A percentile compares a stretch with the other conserved stretches of the same genome.
These are phyloP conservation scores for Asclepias syriaca DNA, from an alignment of 257 asterid species.

Conservation along the genomic window DNA sequence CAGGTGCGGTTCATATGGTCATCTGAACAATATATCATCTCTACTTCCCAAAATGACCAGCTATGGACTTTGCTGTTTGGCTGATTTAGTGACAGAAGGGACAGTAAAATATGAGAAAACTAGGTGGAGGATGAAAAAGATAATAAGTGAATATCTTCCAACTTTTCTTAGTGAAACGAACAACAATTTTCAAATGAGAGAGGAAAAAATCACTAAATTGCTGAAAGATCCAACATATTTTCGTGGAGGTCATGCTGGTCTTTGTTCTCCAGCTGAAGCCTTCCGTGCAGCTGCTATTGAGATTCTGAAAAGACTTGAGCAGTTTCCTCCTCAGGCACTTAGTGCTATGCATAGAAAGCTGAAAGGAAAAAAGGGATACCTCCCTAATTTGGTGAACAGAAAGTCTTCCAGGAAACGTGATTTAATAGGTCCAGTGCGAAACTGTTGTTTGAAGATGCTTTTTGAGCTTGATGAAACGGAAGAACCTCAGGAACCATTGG, in stretches of 20 bases:
- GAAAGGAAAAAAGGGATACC: constrained; percentile 35
- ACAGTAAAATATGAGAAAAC: constrained; percentile 43
- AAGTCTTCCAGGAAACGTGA: constrained; percentile 20
- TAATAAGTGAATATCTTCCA: constrained; percentile 43
- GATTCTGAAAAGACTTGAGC: constrained; percentile 50
- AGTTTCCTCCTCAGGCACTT: constrained; percentile 37
- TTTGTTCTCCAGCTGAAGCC: constrained; percentile 27
- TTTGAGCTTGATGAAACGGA: constrained; percentile 32
- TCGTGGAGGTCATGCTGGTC: constrained; percentile 15
- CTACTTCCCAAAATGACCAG: constrained; percentile 62
- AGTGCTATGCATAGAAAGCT: constrained; percentile 66
- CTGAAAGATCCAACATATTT: constrained; percentile 43
- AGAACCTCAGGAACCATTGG: constrained; percentile 48
- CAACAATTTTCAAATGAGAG: constrained; percentile 27
- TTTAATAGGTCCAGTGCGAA: constrained; percentile 31
- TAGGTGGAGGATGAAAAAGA: constrained; percentile 37
- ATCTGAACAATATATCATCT: constrained; percentile 28
- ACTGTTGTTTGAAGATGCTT: constrained; percentile 41
- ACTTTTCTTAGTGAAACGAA: constrained; percentile 25
- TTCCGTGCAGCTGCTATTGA: constrained; percentile 47
- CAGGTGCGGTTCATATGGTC: constrained; percentile 20
- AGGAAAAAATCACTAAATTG: constrained; percentile 34
- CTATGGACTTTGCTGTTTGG: constrained; percentile 47
- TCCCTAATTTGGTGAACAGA: constrained; percentile 27
- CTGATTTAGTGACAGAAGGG: constrained; percentile 46